Evolutionary conservation across 1,284 basidiomycete species (phyloP).

Genomic region (Cutaneotrichosporon dermatis): DNA sequence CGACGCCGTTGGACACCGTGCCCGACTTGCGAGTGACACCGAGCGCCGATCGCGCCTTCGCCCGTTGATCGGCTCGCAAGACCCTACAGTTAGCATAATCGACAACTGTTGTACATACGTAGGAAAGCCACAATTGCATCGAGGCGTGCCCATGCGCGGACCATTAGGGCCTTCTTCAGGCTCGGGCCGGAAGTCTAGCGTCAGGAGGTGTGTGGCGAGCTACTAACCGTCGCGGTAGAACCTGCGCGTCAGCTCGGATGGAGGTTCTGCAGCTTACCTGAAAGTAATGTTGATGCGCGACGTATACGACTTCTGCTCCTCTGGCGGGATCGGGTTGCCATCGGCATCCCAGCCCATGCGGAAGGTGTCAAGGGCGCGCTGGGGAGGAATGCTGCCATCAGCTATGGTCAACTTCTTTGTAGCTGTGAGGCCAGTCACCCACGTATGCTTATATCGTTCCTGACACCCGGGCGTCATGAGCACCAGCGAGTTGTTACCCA

Average conservation of each 20-base stretch:
- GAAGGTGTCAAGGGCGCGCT: slow-evolving; percentile 69
- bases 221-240: slow-evolving; percentile 40
- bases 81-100: slow-evolving; percentile 23
- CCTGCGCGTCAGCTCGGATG: slow-evolving; percentile 6
- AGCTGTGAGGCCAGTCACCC: slow-evolving; percentile 9
- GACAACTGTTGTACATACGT: slow-evolving; percentile 44
- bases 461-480: slow-evolving; percentile 91
- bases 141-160: slow-evolving; percentile 45
- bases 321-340: slow-evolving; percentile 22
- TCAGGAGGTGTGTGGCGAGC: not conserved
- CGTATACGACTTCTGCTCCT: slow-evolving; percentile 54
- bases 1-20: slow-evolving; percentile 5
- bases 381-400: slow-evolving; percentile 59
- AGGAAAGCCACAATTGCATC: slow-evolving; percentile 74
- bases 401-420: not conserved
- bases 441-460: slow-evolving; percentile 71
- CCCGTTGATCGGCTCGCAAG: slow-evolving; percentile 50
- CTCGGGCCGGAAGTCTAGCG: slow-evolving; percentile 72
- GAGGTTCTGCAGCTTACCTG: slow-evolving; percentile 42
- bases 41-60: slow-evolving; percentile 31
- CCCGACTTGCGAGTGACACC: not conserved
- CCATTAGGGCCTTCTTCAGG: slow-evolving; percentile 13
- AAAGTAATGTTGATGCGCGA: slow-evolving; percentile 85
- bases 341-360: slow-evolving; percentile 55
- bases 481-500: slow-evolving; percentile 80